Conservation (phyloP, 371 early-diverging fungal genomes). For the Mortierella sp. region DNA sequence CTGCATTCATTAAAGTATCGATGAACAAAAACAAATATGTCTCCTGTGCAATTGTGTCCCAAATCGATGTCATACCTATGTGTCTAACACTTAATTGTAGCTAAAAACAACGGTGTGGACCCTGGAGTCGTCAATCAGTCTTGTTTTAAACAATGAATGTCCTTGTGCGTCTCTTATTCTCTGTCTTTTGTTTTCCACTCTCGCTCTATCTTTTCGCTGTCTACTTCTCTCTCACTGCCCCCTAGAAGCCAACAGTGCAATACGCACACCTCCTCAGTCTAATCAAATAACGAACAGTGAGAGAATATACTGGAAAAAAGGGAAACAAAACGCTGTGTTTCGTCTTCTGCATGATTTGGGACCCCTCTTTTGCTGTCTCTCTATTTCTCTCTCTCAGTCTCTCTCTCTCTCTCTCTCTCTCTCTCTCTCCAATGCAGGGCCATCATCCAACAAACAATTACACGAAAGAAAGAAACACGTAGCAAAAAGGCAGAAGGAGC, state of each 20-base stretch:
- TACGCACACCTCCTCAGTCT: neutral
- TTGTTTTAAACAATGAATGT: neutral
- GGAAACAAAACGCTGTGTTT: neutral
- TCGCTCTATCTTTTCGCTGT: neutral
- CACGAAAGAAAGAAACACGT: neutral
- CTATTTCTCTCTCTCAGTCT: neutral
- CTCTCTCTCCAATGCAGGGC: slow-evolving; percentile 1
- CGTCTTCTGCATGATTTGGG: slow-evolving; percentile 7
- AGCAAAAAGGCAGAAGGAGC: neutral
- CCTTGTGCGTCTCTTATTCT: neutral
- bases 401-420: neutral
- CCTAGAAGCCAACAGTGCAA: neutral
- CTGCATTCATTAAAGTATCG: slow-evolving; percentile 3
- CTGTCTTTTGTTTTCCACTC: neutral
- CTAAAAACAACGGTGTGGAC: neutral
- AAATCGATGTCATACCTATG: too few species aligned
- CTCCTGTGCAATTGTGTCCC: neutral
- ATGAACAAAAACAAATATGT: neutral
- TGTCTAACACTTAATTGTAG: too few species aligned
- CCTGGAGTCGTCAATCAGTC: neutral
- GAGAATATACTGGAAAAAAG: neutral
- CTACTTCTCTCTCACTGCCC: neutral
- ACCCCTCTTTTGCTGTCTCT: neutral
- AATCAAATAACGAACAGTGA: neutral
- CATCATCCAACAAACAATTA: neutral